Evolutionary conservation across 1,284 basidiomycete genomes (phyloP), one percentile per base, ranked within the genome.

Genomic region (Trichosporon sp.): DNA sequence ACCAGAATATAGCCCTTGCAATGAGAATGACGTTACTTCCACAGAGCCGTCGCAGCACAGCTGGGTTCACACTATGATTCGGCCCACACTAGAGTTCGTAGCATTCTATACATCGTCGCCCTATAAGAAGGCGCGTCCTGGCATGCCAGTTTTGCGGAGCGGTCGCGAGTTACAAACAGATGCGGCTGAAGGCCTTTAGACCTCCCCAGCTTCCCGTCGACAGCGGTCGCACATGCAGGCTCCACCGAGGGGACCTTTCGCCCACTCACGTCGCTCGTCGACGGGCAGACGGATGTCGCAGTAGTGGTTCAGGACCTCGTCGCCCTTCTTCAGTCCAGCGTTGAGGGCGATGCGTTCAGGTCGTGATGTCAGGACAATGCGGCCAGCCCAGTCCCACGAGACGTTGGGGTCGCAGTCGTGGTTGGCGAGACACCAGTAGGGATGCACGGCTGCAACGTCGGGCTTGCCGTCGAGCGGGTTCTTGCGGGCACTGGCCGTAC

Each of bases 321-420:
- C 67, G 34, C 65, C 68, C 56, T 58, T 58, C 18, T 58, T 11
- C 2, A 71, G 29, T 1, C 70, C 70, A 7, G 68, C 62, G 13
- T 7, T 6, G 13, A 25, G 25, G 42, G 18, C 31, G 32, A 69
- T 38, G 5, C 68, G 67, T 21, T 23, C 47, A 31, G 56, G 23
- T 13, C 68, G 53, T 15, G 70, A 65, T 2, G 32, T 68, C 29
- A 69, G 38, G 23, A 35, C 47, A 27, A 71, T 71, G 21, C 42
- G 42, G 1, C 70, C 70, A 1, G 63, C 70, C 70, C 70, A 71
- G 56, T 71, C 68, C 70, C 70, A 71, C 11, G 42, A 63, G 18
- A 71, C 68, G 38, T 71, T 71, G 27, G 70, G 70, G 65, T 71
- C 70, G 47, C 70, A 71, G 63, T 69, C 65, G 65, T 71, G 70